A percentile compares a stretch with the other conserved stretches of the same genome.
Conservation (phyloP, 768 basidiomycete species). For the Dioszegia aurantiaca region DNA sequence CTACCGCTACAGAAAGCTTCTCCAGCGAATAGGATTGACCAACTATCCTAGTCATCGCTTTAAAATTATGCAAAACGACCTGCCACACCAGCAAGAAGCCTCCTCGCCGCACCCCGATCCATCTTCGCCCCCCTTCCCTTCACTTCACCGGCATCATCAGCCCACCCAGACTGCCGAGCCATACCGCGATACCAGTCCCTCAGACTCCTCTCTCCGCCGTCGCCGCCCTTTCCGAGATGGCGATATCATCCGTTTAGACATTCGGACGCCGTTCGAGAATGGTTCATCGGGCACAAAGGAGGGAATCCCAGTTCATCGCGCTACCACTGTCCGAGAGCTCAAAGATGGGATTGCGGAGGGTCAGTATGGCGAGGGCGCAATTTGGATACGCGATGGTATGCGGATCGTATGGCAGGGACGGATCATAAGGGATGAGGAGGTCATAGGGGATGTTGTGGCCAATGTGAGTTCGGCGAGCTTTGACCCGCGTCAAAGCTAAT, state of each 20-base stretch:
- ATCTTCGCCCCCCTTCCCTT: slow-evolving; percentile 24
- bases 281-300: slow-evolving; percentile 30
- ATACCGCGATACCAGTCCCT: slow-evolving; percentile 13
- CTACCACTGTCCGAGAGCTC: slow-evolving; percentile 20
- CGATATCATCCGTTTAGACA: slow-evolving; percentile 23
- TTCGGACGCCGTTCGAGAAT: slow-evolving; percentile 34
- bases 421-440: slow-evolving; percentile 40
- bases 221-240: not conserved
- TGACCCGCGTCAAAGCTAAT: slow-evolving; percentile 8
- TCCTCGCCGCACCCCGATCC: slow-evolving; percentile 19
- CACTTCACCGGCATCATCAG: slow-evolving; percentile 24
- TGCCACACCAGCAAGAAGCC: slow-evolving; percentile 3
- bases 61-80: slow-evolving; percentile 15
- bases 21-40: too few relatives aligned
- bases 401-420: slow-evolving; percentile 44
- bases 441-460: slow-evolving; percentile 33
- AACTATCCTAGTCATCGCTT: too few relatives aligned
- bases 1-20: too few relatives aligned
- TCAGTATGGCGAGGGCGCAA: slow-evolving; percentile 21
- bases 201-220: slow-evolving; percentile 12
- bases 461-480: slow-evolving; percentile 19
- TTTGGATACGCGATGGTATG: slow-evolving; percentile 41
- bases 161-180: slow-evolving; percentile 23
- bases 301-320: slow-evolving; percentile 14
- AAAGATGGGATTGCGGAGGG: slow-evolving; percentile 34